Conservation (phyloP, 768 basidiomycete species). For the Boletus bicolor region DNA sequence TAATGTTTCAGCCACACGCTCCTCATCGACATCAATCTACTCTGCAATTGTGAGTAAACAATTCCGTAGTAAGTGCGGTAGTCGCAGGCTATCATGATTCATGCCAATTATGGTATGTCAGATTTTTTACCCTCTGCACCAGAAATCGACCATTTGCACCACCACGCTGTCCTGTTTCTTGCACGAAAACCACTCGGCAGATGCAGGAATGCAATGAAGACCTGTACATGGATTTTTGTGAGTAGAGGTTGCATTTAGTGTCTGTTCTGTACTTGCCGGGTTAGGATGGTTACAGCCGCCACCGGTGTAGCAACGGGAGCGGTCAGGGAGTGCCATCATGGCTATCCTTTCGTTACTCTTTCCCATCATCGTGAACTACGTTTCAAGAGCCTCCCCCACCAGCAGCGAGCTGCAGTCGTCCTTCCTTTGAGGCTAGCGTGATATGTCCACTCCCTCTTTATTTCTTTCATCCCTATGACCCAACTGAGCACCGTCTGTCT, state of each 20-base stretch:
- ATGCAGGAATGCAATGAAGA: background rate
- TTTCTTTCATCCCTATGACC: slow-evolving; percentile 15
- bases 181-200: background rate
- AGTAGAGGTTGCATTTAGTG: background rate
- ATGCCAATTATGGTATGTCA: background rate
- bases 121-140: background rate
- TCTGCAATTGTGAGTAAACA: background rate
- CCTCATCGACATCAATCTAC: background rate
- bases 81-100: background rate
- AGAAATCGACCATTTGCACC: background rate
- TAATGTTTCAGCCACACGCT: slow-evolving; percentile 6
- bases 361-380: slow-evolving; percentile 29
- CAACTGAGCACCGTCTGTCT: slow-evolving; percentile 60
- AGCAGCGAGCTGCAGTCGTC: slow-evolving; percentile 48
- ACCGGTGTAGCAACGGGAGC: slow-evolving; percentile 18
- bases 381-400: slow-evolving; percentile 7
- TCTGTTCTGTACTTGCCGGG: background rate
- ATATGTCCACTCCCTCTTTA: slow-evolving; percentile 34
- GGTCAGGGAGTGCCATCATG: background rate
- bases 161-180: background rate
- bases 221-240: background rate
- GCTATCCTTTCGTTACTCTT: slow-evolving; percentile 10
- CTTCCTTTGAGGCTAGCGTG: slow-evolving; percentile 27
- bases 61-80: background rate
- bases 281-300: slow-evolving; percentile 19